A percentile compares a stretch with the other conserved stretches of the same genome.
phyloP scores from a whole-genome alignment of 345 rosid species.

The Brassica rapa region DNA sequence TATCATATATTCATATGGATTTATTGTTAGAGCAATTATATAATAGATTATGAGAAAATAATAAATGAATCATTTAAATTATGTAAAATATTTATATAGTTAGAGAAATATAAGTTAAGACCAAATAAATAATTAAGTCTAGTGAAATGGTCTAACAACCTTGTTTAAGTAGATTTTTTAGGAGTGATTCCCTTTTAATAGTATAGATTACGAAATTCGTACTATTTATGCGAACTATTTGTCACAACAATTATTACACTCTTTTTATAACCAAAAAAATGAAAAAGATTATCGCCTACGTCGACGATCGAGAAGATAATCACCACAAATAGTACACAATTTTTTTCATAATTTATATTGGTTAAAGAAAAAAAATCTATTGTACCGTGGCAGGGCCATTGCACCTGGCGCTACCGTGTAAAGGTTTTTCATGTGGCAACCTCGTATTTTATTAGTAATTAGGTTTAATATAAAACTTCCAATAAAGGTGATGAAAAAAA shows the following conservation, averaged over 20 bases:
- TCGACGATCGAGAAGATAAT: constrained; percentile 13
- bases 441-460: constrained; percentile 18
- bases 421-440: constrained; percentile 32
- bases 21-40: too few species aligned
- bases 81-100: too few species aligned
- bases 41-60: too few species aligned
- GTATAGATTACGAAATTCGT: constrained; percentile 12
- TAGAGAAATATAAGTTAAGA: too few species aligned
- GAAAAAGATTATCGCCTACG: constrained; percentile 19
- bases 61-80: too few species aligned
- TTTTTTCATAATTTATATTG: not conserved
- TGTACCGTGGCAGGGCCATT: constrained; percentile 28
- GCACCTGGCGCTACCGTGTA: constrained; percentile 28
- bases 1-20: too few species aligned
- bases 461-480: not conserved
- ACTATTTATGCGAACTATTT: constrained; percentile 21
- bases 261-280: not conserved
- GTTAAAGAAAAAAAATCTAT: not conserved
- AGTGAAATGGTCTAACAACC: too few species aligned
- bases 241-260: constrained; percentile 26
- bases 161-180: too few species aligned
- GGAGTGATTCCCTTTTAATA: too few species aligned
- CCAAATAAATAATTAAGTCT: too few species aligned
- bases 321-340: not conserved
- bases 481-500: not conserved